A percentile compares a stretch with the other conserved stretches of the same genome.
Evolutionary conservation across 2,329 filamentous ascomycete genomes (phyloP).

Genomic region (Microthyrium microscopicum): DNA sequence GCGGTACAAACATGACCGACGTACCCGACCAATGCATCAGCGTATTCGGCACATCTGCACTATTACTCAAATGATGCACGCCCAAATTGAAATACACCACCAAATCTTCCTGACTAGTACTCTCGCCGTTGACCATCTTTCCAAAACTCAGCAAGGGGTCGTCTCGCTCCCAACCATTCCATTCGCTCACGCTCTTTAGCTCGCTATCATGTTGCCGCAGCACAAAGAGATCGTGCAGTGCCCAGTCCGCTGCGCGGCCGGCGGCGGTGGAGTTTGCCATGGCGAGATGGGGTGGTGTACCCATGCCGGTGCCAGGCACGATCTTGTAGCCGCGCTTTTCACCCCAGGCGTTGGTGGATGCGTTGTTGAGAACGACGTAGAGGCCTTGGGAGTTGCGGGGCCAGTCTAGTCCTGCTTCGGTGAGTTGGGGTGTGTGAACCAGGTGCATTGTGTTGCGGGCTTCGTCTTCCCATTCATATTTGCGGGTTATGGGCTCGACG

Average conservation of each 20-base stretch:
- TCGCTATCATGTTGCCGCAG: constrained; percentile 31
- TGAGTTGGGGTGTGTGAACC: constrained; percentile 12
- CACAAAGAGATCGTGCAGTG: constrained; percentile 33
- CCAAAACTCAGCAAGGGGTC: constrained; percentile 28
- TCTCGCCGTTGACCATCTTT: constrained; percentile 28
- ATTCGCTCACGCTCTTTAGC: constrained; percentile 19
- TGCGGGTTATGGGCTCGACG: constrained; percentile 14
- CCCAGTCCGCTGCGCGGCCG: constrained; percentile 30
- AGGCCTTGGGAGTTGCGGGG: constrained; percentile 26
- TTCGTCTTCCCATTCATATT: constrained; percentile 16
- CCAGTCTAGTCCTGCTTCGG: constrained; percentile 26
- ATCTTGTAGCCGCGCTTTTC: constrained; percentile 34
- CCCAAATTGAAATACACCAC: constrained; percentile 39
- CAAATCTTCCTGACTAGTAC: constrained; percentile 27
- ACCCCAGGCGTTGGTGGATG: constrained; percentile 29
- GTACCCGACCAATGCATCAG: constrained; percentile 15
- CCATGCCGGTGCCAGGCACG: constrained; percentile 21
- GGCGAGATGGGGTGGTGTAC: constrained; percentile 20
- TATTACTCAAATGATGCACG: constrained; percentile 41
- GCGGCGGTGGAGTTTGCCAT: constrained; percentile 23
- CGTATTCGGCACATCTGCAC: constrained; percentile 25
- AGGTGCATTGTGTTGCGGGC: constrained; percentile 19
- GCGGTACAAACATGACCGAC: constrained; percentile 17
- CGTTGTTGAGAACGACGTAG: constrained; percentile 32
- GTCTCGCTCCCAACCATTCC: constrained; percentile 20